Percentiles rank a stretch among this genome's conserved stretches.
Evolutionary conservation across 176 grass and related monocot species (phyloP).

Genomic region (Otatea glauca): DNA sequence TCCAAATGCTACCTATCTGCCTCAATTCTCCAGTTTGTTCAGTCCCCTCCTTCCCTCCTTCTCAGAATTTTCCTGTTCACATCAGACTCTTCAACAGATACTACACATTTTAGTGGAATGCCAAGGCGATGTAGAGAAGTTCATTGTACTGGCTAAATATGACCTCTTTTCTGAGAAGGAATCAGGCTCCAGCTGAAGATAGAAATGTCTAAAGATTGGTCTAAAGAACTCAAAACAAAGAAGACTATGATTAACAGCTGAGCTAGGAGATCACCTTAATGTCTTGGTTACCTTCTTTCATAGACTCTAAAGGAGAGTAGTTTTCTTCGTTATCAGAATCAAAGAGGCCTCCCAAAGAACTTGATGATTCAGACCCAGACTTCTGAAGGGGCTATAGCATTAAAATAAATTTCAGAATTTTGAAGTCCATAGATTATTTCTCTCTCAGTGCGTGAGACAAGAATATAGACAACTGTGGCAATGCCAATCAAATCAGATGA

Average conservation of each 20-base stretch:
- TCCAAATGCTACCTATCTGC: slow-evolving; percentile 56
- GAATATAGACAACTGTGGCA: background rate
- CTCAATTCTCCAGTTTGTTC: slow-evolving; percentile 65
- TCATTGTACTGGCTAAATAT: slow-evolving; percentile 74
- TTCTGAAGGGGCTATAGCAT: slow-evolving; percentile 61
- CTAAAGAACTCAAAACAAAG: slow-evolving; percentile 15
- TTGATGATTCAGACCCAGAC: slow-evolving; percentile 58
- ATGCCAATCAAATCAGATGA: slow-evolving; percentile 29
- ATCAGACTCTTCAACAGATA: slow-evolving; percentile 79
- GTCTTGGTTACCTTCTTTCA: slow-evolving; percentile 44
- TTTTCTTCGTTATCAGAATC: slow-evolving; percentile 73
- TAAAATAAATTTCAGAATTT: slow-evolving; percentile 37
- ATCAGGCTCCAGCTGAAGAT: slow-evolving; percentile 54
- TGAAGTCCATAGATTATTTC: slow-evolving; percentile 28
- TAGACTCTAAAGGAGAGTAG: slow-evolving; percentile 31
- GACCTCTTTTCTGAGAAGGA: slow-evolving; percentile 58
- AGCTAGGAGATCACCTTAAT: slow-evolving; percentile 52
- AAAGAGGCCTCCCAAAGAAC: slow-evolving; percentile 70
- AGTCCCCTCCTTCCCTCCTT: slow-evolving; percentile 52
- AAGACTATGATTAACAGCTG: slow-evolving; percentile 28
- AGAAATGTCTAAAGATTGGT: slow-evolving; percentile 14
- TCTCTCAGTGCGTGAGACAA: background rate
- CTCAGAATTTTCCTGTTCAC: slow-evolving; percentile 66
- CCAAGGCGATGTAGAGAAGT: slow-evolving; percentile 76
- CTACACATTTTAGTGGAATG: slow-evolving; percentile 68